Conservation (phyloP, 2,329 filamentous ascomycete species). For the Didymella exigua region DNA sequence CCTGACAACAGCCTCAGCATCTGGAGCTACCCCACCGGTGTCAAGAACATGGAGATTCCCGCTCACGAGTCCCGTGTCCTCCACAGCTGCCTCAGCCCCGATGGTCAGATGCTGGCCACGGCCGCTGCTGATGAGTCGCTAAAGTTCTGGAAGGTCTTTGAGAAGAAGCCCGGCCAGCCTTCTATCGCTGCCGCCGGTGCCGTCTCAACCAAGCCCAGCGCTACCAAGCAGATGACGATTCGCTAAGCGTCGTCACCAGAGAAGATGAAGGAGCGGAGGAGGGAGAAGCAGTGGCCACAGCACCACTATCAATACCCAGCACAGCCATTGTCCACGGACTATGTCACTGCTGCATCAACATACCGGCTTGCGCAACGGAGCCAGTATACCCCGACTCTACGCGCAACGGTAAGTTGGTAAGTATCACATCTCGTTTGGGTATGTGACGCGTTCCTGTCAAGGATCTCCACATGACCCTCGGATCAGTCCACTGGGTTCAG, state of each 20-base stretch:
- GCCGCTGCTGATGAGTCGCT: constrained; percentile 94
- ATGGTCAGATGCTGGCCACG: constrained; percentile 97
- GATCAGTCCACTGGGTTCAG: constrained; percentile 24
- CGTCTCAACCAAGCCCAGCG: constrained; percentile 75
- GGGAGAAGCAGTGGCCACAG: constrained; percentile 25
- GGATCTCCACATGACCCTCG: constrained; percentile 43
- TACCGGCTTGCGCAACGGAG: constrained; percentile 49
- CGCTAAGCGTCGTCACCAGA: constrained; percentile 32
- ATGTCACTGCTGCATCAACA: constrained; percentile 21
- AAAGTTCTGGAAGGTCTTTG: constrained; percentile 99
- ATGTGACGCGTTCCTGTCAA: constrained; percentile 45
- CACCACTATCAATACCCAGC: constrained; percentile 13
- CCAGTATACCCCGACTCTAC: constrained; percentile 44
- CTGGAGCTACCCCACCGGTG: constrained; percentile 97
- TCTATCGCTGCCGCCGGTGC: constrained; percentile 68
- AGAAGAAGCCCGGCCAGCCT: constrained; percentile 88
- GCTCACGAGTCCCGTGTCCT: constrained; percentile 96
- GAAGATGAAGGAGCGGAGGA: constrained; percentile 2
- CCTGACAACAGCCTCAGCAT: constrained; percentile 99
- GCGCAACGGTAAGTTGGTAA: constrained; percentile 52
- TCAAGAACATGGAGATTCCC: constrained; percentile 97
- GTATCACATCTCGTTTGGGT: constrained; percentile 50
- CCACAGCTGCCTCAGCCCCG: constrained; percentile 94
- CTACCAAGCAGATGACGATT: constrained; percentile 90
- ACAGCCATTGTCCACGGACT: constrained; percentile 8